Conservation (phyloP, 73 alveolate species). For the Tetrahymena elliotti region DNA sequence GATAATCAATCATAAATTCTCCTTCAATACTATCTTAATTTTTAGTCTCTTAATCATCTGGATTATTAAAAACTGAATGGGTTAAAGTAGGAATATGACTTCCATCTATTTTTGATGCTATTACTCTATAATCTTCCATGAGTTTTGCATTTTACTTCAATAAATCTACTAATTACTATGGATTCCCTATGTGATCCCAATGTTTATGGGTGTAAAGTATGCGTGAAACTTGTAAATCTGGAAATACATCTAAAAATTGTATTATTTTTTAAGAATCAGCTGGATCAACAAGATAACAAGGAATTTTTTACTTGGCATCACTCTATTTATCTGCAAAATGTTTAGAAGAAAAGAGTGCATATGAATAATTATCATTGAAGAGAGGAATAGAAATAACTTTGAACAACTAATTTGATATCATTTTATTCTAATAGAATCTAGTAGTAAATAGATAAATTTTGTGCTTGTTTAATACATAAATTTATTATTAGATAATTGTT, state of each 20-base stretch:
- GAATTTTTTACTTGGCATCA: background rate
- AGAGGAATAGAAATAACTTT: background rate
- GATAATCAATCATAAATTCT: conserved; percentile 28
- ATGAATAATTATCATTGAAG: background rate
- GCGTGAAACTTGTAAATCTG: background rate
- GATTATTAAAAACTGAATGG: conserved; percentile 43
- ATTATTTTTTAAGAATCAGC: background rate
- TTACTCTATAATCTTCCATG: background rate
- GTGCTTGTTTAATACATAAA: too few species aligned
- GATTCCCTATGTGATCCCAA: background rate
- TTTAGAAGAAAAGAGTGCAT: background rate
- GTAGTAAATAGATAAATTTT: too few species aligned
- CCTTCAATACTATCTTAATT: conserved; percentile 7
- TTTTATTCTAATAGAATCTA: background rate
- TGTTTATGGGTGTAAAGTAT: conserved; percentile 1
- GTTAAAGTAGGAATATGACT: background rate
- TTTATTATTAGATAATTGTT: too few species aligned
- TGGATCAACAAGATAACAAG: background rate
- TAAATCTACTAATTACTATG: background rate
- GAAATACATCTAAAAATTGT: background rate
- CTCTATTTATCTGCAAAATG: background rate
- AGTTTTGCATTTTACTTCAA: background rate
- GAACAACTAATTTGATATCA: background rate
- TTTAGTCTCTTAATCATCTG: conserved; percentile 37
- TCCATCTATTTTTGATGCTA: background rate